phyloP scores from a whole-genome alignment of 2,329 filamentous ascomycete species.

The Aspergillus ochraceoroseus region DNA sequence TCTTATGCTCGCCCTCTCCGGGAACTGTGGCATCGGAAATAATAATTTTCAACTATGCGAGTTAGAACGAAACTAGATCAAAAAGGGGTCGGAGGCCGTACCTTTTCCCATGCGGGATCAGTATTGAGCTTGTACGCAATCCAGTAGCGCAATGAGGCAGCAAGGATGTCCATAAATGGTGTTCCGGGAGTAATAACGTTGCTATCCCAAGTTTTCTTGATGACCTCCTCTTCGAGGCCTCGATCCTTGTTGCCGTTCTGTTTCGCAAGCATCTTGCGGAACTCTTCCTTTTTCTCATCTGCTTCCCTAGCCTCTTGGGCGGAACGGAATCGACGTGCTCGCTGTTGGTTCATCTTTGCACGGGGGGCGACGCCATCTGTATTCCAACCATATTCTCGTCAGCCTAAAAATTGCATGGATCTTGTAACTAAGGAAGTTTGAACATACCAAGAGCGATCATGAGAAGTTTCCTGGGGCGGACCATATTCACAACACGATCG shows the following conservation, averaged over 20 bases:
- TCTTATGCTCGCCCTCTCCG: slow-evolving; percentile 98
- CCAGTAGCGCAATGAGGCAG: slow-evolving; percentile 88
- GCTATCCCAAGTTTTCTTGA: slow-evolving; percentile 89
- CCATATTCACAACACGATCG: slow-evolving; percentile 98
- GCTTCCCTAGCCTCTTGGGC: slow-evolving; percentile 94
- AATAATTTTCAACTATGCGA: slow-evolving; percentile 72
- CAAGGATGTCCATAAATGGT: slow-evolving; percentile 96
- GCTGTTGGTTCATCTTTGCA: slow-evolving; percentile 99
- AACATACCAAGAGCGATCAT: slow-evolving; percentile 89
- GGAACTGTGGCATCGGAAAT: slow-evolving; percentile 98
- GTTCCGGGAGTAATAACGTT: slow-evolving; percentile 91
- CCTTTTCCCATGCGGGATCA: slow-evolving; percentile 87
- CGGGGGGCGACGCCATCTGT: slow-evolving; percentile 91
- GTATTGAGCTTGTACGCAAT: slow-evolving; percentile 96
- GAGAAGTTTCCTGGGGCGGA: slow-evolving; percentile 86
- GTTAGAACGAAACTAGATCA: slow-evolving; percentile 22
- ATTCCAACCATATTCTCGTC: no score
- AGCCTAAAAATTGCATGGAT: no score
- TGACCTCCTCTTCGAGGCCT: slow-evolving; percentile 55
- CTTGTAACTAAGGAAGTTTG: no score
- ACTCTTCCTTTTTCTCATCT: slow-evolving; percentile 82
- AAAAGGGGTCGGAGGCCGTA: slow-evolving; percentile 26
- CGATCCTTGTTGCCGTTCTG: slow-evolving; percentile 63
- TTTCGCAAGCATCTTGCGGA: slow-evolving; percentile 75
- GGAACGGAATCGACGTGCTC: slow-evolving; percentile 88